Evolutionary conservation across 306 rosid species (phyloP).

Genomic region (Corylus americana): DNA sequence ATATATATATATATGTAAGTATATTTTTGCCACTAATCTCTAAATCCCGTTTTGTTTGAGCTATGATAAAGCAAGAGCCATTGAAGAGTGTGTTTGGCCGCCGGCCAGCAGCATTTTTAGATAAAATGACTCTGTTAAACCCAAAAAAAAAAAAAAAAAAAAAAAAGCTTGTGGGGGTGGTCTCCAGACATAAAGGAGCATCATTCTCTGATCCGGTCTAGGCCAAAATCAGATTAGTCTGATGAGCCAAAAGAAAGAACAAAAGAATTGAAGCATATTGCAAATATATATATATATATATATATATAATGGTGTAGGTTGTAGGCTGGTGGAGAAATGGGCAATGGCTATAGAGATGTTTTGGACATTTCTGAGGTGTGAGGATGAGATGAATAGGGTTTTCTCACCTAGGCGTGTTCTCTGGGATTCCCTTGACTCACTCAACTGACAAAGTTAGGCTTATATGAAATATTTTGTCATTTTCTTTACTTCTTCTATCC

Average conservation of each 20-base stretch:
- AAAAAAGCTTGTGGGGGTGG: too few species aligned
- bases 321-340: neutral
- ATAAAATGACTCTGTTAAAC: too few species aligned
- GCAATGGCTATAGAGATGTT: neutral
- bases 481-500: neutral
- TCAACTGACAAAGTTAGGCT: neutral
- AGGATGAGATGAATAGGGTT: neutral
- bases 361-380: neutral
- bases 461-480: slow-evolving; percentile 1
- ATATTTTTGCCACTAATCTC: too few species aligned
- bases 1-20: too few species aligned
- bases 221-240: neutral
- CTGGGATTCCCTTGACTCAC: slow-evolving; percentile 2
- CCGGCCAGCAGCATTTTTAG: too few species aligned
- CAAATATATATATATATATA: neutral
- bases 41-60: too few species aligned
- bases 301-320: neutral
- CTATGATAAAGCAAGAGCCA: too few species aligned
- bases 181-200: too few species aligned
- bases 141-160: too few species aligned
- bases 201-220: too few species aligned
- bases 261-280: neutral
- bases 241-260: slow-evolving; percentile 1
- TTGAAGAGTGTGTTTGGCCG: too few species aligned
- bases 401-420: neutral